phyloP scores from a whole-genome alignment of 441 rosid species.

The Corymbia citriodora region DNA sequence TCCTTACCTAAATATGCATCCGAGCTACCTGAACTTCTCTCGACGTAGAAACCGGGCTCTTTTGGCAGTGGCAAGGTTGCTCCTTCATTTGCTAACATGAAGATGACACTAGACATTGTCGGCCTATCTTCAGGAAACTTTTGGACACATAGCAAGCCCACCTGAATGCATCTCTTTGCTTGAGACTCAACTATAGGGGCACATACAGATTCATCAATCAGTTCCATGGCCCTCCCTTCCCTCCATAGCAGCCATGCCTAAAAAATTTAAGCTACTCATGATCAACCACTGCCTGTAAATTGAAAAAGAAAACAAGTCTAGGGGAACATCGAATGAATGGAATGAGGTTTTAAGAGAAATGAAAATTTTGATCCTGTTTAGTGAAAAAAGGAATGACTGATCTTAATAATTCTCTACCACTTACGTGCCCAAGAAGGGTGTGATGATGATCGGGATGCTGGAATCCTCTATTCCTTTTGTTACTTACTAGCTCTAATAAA shows the following conservation, averaged over 20 bases:
- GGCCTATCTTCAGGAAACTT: not conserved
- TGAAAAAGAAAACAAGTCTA: not conserved
- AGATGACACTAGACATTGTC: not conserved
- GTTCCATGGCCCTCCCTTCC: not conserved
- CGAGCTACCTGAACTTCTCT: not conserved
- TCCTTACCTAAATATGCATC: not conserved
- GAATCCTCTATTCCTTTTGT: not conserved
- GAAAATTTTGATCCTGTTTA: not conserved
- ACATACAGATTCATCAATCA: not conserved
- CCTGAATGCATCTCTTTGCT: not conserved
- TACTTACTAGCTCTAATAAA: not conserved
- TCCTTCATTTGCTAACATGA: not conserved
- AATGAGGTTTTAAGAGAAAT: not conserved
- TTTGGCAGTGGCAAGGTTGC: not conserved
- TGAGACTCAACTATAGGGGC: not conserved
- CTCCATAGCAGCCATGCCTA: not conserved
- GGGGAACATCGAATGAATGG: not conserved
- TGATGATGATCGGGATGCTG: not conserved
- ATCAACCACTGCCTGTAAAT: fast-evolving
- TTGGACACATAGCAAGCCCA: not conserved
- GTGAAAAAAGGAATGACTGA: fast-evolving
- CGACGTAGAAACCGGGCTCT: not conserved
- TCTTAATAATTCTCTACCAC: not conserved
- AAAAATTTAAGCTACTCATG: not conserved
- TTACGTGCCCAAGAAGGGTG: not conserved